These are phyloP conservation scores for Areca catechu DNA, from an alignment of 176 grass and related monocot species.

Conservation along the genomic window DNA sequence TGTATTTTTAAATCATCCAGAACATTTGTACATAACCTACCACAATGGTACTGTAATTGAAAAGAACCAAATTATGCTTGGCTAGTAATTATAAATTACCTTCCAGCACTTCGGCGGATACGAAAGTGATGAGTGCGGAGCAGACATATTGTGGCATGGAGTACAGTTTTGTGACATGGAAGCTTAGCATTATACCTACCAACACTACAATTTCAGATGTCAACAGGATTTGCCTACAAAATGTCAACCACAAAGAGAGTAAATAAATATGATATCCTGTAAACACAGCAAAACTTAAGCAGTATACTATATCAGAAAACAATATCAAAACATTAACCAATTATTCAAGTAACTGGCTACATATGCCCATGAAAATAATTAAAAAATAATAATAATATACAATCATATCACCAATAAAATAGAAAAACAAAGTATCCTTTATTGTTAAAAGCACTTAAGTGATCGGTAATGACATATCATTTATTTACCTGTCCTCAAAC, in stretches of 20 bases:
- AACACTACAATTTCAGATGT: constrained; percentile 70
- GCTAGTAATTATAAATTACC: constrained; percentile 24
- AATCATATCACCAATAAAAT: constrained; percentile 7
- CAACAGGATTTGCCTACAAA: constrained; percentile 74
- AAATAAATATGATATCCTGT: too few species aligned
- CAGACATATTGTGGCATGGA: constrained; percentile 58
- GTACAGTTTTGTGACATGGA: constrained; percentile 45
- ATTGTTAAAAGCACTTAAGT: too few species aligned
- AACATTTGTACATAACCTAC: too few species aligned
- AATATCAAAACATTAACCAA: too few species aligned
- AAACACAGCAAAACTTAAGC: too few species aligned
- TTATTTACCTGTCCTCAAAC: constrained; percentile 70
- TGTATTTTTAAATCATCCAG: too few species aligned
- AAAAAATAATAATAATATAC: neutral
- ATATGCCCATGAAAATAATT: too few species aligned
- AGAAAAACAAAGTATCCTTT: neutral
- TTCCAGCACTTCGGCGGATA: constrained; percentile 84
- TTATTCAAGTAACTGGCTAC: too few species aligned
- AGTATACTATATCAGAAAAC: too few species aligned
- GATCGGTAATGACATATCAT: too few species aligned
- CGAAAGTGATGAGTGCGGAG: constrained; percentile 74
- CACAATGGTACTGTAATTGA: too few species aligned
- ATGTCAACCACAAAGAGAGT: neutral
- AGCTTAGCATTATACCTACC: constrained; percentile 58
- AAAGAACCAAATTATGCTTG: too few species aligned